Percentiles rank a stretch among this genome's conserved stretches.
phyloP scores from a whole-genome alignment of 106 monocot species.

The Dioscorea zingiberensis region DNA sequence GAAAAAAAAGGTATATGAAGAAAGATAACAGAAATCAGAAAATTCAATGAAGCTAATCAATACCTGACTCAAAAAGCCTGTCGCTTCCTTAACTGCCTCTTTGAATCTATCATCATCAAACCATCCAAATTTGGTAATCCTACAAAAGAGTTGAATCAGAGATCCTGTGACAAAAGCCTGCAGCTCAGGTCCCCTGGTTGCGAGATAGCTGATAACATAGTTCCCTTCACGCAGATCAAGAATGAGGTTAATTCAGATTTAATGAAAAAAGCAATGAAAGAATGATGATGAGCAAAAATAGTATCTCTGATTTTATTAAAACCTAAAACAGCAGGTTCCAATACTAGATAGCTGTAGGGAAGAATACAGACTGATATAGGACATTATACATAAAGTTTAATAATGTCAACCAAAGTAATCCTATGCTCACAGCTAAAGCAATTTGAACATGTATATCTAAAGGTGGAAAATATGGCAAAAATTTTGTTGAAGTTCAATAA shows the following conservation, averaged over 20 bases:
- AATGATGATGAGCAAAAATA: neutral
- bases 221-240: conserved; percentile 75
- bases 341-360: too few species aligned
- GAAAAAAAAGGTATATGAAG: neutral
- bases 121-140: conserved; percentile 98
- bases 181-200: conserved; percentile 85
- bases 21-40: neutral
- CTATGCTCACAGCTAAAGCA: too few species aligned
- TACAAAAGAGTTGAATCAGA: conserved; percentile 87
- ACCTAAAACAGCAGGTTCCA: too few species aligned
- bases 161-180: conserved; percentile 83
- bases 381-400: too few species aligned
- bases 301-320: too few species aligned
- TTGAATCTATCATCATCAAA: conserved; percentile 97
- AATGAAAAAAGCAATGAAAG: neutral
- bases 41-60: neutral
- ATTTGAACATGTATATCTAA: too few species aligned
- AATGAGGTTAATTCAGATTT: conserved; percentile 41
- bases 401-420: too few species aligned
- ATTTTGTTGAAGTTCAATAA: too few species aligned
- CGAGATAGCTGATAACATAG: conserved; percentile 94
- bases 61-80: conserved; percentile 87
- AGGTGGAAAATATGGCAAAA: too few species aligned
- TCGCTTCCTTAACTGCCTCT: conserved; percentile 73
- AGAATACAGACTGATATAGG: too few species aligned